Evolutionary conservation across 1,284 basidiomycete species (phyloP).

Genomic region (Ceratobasidium papillatum): DNA sequence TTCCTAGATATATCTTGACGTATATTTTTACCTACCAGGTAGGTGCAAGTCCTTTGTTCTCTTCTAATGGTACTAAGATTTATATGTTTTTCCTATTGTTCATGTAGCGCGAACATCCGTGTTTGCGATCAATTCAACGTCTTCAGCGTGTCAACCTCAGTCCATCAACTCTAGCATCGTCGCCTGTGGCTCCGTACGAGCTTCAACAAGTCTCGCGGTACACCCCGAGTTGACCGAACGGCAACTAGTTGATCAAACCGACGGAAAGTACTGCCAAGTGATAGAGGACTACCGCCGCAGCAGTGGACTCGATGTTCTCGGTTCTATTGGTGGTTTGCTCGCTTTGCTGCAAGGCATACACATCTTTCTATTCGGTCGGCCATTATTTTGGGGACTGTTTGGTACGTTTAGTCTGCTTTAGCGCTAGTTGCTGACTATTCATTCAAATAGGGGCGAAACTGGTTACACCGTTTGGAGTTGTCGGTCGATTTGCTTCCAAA

Average conservation of each 20-base stretch:
- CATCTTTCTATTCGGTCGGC: slow-evolving; percentile 15
- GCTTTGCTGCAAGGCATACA: slow-evolving; percentile 18
- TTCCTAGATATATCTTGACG: not conserved
- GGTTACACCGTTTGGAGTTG: not conserved
- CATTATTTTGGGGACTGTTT: slow-evolving; percentile 21
- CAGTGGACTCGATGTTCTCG: not conserved
- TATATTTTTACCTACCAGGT: not conserved
- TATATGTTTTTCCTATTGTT: not conserved
- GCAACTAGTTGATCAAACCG: too few species aligned
- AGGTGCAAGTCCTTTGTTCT: not conserved
- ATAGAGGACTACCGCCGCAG: slow-evolving; percentile 2
- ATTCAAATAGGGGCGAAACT: not conserved
- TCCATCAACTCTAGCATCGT: not conserved
- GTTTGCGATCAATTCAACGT: not conserved
- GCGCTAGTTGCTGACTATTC: not conserved
- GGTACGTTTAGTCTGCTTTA: not conserved
- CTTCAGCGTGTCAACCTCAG: not conserved
- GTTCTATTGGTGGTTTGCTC: slow-evolving; percentile 20
- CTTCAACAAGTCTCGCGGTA: too few species aligned
- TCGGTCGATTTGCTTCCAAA: not conserved
- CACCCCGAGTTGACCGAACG: too few species aligned
- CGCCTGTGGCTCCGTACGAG: too few species aligned
- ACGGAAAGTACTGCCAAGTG: not conserved
- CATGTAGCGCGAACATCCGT: not conserved
- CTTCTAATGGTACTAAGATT: not conserved